Evolutionary conservation across 306 rosid genomes (phyloP).

Genomic region (Rosa persica): DNA sequence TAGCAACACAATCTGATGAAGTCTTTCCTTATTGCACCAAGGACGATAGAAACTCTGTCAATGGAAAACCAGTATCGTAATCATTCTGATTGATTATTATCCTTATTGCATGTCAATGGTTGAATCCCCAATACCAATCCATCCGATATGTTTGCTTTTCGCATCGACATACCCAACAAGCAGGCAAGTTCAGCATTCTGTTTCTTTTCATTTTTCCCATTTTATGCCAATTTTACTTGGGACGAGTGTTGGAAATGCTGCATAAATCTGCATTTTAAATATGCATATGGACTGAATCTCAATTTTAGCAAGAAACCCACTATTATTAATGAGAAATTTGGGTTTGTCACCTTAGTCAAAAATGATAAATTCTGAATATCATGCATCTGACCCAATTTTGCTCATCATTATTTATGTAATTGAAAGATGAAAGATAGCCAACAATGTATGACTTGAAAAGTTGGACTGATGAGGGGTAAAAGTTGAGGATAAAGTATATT

Average conservation of each 20-base stretch:
- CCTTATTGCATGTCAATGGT: background rate
- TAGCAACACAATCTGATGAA: background rate
- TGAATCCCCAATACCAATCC: background rate
- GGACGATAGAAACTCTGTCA: background rate
- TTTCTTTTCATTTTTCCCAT: background rate
- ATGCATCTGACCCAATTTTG: background rate
- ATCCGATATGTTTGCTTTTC: background rate
- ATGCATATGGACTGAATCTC: background rate
- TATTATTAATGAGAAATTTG: background rate
- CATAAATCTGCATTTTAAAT: background rate
- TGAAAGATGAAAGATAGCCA: background rate
- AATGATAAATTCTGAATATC: background rate
- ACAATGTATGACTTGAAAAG: background rate
- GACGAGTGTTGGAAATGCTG: background rate
- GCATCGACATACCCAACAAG: background rate
- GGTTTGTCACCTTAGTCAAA: background rate
- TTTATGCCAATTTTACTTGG: background rate
- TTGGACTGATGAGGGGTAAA: background rate
- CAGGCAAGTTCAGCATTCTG: slow-evolving; percentile 1
- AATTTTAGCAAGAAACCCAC: background rate
- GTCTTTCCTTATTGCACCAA: background rate
- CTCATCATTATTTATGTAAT: background rate
- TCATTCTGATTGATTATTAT: background rate
- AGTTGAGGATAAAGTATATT: background rate
- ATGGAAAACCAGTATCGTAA: background rate